These are phyloP conservation scores for Paecilomyces sp. DNA, from an alignment of 2,329 filamentous ascomycete species.

Conservation along the genomic window DNA sequence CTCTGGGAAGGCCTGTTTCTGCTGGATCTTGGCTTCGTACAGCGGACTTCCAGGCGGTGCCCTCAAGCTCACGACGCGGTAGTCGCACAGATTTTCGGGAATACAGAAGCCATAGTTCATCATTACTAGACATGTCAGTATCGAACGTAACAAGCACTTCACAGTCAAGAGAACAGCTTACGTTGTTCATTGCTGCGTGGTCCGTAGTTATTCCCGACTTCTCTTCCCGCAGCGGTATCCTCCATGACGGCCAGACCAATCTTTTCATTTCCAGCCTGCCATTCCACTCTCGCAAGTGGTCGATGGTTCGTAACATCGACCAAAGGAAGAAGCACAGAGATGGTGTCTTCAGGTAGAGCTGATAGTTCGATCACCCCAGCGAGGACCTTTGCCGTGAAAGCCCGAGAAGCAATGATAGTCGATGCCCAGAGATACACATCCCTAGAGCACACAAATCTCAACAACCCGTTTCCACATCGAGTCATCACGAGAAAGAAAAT, in stretches of 20 bases:
- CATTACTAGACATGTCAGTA: slow-evolving; percentile 23
- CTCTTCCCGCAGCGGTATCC: slow-evolving; percentile 44
- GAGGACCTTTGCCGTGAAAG: slow-evolving; percentile 38
- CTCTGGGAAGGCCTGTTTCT: slow-evolving; percentile 26
- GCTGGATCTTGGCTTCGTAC: slow-evolving; percentile 25
- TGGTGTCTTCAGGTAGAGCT: slow-evolving; percentile 48
- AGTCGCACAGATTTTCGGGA: slow-evolving; percentile 36
- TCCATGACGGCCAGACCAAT: slow-evolving; percentile 38
- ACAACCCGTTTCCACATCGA: not conserved
- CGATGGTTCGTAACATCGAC: slow-evolving; percentile 68
- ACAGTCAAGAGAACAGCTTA: slow-evolving; percentile 10
- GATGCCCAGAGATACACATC: slow-evolving; percentile 41
- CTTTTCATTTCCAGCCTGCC: slow-evolving; percentile 42
- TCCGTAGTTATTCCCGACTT: slow-evolving; percentile 65
- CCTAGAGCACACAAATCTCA: slow-evolving; percentile 20
- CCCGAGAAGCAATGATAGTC: slow-evolving; percentile 37
- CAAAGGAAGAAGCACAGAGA: slow-evolving; percentile 62
- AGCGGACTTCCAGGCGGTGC: slow-evolving; percentile 33
- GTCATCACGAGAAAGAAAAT: not conserved
- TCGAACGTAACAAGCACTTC: no score
- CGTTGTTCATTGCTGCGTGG: slow-evolving; percentile 66
- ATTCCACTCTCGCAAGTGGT: slow-evolving; percentile 52
- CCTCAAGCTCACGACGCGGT: slow-evolving; percentile 34
- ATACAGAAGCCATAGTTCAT: slow-evolving; percentile 42
- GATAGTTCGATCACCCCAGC: slow-evolving; percentile 25